Evolutionary conservation across 2,329 filamentous ascomycete genomes (phyloP).

Genomic region (Sporothrix humicola): DNA sequence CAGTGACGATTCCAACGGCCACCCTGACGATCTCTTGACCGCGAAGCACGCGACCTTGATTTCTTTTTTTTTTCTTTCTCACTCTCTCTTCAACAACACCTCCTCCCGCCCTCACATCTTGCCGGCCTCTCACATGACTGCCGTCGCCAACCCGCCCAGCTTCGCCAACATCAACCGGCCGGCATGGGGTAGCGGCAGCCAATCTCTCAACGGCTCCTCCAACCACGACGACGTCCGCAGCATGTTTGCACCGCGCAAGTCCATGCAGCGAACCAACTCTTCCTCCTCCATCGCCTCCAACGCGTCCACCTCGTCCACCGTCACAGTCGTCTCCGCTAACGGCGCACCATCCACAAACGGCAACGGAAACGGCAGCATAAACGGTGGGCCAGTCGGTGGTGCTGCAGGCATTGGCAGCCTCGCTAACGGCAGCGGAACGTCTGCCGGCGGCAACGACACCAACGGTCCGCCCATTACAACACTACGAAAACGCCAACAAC

Average conservation of each 20-base stretch:
- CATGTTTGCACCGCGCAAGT: slow-evolving; percentile 90
- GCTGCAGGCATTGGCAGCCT: slow-evolving; percentile 14
- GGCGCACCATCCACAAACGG: slow-evolving; percentile 48
- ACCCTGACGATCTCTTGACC: background rate
- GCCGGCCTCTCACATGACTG: slow-evolving; percentile 61
- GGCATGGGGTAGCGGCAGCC: slow-evolving; percentile 66
- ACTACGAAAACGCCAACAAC: slow-evolving; percentile 56
- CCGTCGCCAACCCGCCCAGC: slow-evolving; percentile 68
- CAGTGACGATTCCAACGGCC: background rate
- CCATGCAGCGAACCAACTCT: slow-evolving; percentile 84
- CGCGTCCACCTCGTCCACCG: slow-evolving; percentile 64
- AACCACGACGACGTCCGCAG: slow-evolving; percentile 82
- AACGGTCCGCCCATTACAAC: slow-evolving; percentile 59
- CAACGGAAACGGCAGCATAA: slow-evolving; percentile 42
- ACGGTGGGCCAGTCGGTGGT: slow-evolving; percentile 47
- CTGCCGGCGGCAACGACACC: slow-evolving; percentile 50
- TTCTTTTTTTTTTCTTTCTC: background rate
- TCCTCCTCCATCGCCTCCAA: slow-evolving; percentile 81
- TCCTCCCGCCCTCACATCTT: slow-evolving; percentile 30
- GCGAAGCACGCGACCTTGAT: slow-evolving; percentile 11
- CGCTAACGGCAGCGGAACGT: background rate
- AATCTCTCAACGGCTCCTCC: slow-evolving; percentile 64
- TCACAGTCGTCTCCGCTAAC: slow-evolving; percentile 65
- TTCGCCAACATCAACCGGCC: slow-evolving; percentile 68
- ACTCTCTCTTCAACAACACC: slow-evolving; percentile 27